A percentile compares a stretch with the other conserved stretches of the same genome.
Conservation (phyloP, 768 basidiomycete genomes). For the Boletus subparvulus region DNA sequence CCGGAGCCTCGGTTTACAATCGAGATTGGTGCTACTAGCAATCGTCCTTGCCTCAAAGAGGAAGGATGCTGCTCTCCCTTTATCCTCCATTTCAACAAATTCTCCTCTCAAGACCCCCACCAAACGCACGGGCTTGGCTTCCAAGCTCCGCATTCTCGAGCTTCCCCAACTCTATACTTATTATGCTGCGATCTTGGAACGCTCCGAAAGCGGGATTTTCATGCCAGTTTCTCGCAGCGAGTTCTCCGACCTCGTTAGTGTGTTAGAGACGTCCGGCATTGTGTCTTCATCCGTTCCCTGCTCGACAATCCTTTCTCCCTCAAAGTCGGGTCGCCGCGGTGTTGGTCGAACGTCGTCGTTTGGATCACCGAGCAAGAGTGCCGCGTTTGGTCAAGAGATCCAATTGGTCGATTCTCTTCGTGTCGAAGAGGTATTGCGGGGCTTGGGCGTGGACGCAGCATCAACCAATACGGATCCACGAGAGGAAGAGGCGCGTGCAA, state of each 20-base stretch:
- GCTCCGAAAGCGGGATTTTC: conserved; percentile 55
- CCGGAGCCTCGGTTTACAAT: conserved; percentile 68
- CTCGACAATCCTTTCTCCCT: conserved; percentile 36
- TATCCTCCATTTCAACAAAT: conserved; percentile 40
- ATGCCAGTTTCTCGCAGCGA: conserved; percentile 71
- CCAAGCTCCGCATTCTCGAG: conserved; percentile 47
- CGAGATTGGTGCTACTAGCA: conserved; percentile 65
- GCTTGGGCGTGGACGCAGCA: conserved; percentile 45
- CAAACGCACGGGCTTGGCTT: conserved; percentile 49
- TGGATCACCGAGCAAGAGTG: conserved; percentile 31
- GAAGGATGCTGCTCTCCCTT: conserved; percentile 52
- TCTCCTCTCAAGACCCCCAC: conserved; percentile 41
- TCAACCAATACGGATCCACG: conserved; percentile 33
- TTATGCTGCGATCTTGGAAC: conserved; percentile 58
- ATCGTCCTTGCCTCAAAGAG: conserved; percentile 66
- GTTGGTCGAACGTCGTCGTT: conserved; percentile 64
- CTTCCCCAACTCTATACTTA: conserved; percentile 61
- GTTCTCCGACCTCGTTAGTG: conserved; percentile 66
- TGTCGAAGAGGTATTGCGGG: conserved; percentile 67
- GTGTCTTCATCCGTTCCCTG: conserved; percentile 40
- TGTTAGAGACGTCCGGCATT: conserved; percentile 75
- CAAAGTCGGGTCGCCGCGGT: conserved; percentile 49
- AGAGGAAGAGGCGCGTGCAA: conserved; percentile 44
- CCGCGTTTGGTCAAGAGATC: conserved; percentile 42
- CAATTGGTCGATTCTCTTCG: conserved; percentile 62